Conservation (phyloP, 495 filamentous ascomycete species). For the Evernia prunastri region DNA sequence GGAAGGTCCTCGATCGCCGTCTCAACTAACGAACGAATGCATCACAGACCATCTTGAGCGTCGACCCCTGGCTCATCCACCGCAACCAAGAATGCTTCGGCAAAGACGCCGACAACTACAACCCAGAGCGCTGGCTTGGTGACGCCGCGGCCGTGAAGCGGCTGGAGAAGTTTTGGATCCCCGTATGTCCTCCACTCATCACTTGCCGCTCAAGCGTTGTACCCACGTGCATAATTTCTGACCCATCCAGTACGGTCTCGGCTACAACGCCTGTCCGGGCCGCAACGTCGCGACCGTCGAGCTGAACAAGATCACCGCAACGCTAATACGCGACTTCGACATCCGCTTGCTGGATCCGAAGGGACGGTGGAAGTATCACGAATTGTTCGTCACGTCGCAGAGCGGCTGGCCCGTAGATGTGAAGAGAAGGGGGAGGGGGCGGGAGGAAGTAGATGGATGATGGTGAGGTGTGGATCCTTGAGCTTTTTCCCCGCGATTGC, state of each 20-base stretch:
- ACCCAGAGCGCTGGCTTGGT: not conserved
- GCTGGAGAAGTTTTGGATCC: not conserved
- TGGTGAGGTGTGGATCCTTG: too few species aligned
- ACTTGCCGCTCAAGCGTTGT: too few species aligned
- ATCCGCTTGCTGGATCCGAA: conserved; percentile 16
- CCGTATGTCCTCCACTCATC: not conserved
- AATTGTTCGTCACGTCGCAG: conserved; percentile 27
- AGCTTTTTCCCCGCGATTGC: too few species aligned
- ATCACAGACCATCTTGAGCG: not conserved
- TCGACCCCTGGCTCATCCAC: conserved; percentile 2
- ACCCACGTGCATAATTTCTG: not conserved
- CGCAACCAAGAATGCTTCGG: not conserved
- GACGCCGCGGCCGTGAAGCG: not conserved
- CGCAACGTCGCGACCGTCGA: conserved; percentile 32
- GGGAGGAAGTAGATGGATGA: too few species aligned
- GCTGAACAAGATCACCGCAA: conserved; percentile 29
- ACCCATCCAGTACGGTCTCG: conserved; percentile 26
- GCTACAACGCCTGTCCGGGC: conserved; percentile 33
- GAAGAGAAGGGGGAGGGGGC: conserved; percentile 17
- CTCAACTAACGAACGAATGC: not conserved
- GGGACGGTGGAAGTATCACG: conserved; percentile 29
- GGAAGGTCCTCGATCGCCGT: not conserved
- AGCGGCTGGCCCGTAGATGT: conserved; percentile 32
- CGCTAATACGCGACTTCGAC: conserved; percentile 27
- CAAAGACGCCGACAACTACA: not conserved